Base-by-base conservation (phyloP, 345 rosid species). In the Arabis hirsuta region DNA sequence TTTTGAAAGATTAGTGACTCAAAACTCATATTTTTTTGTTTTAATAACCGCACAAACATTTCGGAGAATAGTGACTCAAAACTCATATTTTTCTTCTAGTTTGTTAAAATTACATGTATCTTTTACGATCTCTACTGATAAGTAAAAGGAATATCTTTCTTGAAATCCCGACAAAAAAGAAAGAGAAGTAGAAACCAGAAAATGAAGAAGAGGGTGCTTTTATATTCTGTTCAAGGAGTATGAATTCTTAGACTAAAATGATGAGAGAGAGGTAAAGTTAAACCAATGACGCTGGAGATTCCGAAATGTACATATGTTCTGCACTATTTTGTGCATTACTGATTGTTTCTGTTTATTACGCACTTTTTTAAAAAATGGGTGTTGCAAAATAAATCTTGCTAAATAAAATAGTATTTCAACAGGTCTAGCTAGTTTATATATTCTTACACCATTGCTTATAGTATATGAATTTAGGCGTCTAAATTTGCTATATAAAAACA, bases 261-360 rank as follows among this genome's bases (percentile, higher is more conserved):
- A 73, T 65, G 61, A 41, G 53, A 65, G 39, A 10, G 39, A 10
- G 2, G 38, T 27, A 50, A 57, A 66, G 39, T 50, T 44, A 57
- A 22, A 58, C 72, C 72, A 73, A 58, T 73, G 55, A 57, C 47
- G 12, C 51, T 29, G 47, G 67, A 73, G 73, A 67, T 66, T 73
- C 78, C 55, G 38, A 41, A 29, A 31, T 41, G 42, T 65, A 8
- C 11, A 36, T 7, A 38, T 56, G 57, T 38, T 55, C 42, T 36
- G 14, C 64, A 47, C 71, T 38, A 38, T 64, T 60, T 61, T 59
- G 58, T 59, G 58, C 41, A 45, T 34, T 45, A 14, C 65, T 64
- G 57, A 46, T 44, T 46, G 20, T 73, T 45, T 55, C 31, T 36
- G 32, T 64, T 34, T 63, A 8, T 56, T 34, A 63, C 31, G 64